phyloP scores from a whole-genome alignment of 2,329 filamentous ascomycete species.

The Fusarium anguioides region DNA sequence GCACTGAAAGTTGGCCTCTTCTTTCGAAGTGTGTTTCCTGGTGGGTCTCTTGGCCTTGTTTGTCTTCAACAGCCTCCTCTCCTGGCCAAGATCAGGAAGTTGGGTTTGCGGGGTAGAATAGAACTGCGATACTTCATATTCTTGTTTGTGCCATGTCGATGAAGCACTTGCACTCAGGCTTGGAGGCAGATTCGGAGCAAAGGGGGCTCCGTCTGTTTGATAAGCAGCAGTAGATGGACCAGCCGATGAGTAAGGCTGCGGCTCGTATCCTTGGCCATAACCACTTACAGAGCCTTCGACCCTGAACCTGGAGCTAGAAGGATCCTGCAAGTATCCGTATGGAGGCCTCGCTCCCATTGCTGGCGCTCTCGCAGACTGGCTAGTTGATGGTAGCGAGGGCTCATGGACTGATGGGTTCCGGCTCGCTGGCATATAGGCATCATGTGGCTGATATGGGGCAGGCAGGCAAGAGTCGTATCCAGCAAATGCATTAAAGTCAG shows the following conservation, averaged over 20 bases:
- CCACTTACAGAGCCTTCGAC: conserved; percentile 32
- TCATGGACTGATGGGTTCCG: conserved; percentile 42
- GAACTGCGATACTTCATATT: conserved; percentile 41
- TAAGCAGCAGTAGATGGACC: conserved; percentile 32
- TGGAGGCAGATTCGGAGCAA: conserved; percentile 32
- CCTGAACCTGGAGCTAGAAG: conserved; percentile 30
- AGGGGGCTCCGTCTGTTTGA: conserved; percentile 37
- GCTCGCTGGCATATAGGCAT: conserved; percentile 57
- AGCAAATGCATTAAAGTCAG: conserved; percentile 64
- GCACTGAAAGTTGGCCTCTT: conserved; percentile 79
- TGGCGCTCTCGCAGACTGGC: conserved; percentile 31
- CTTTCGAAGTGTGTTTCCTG: conserved; percentile 70
- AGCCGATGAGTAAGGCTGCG: conserved; percentile 37
- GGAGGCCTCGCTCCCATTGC: conserved; percentile 30
- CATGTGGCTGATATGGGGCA: conserved; percentile 56
- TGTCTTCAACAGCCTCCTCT: conserved; percentile 38
- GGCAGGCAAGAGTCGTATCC: conserved; percentile 57
- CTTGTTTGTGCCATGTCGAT: conserved; percentile 41
- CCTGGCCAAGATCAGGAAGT: conserved; percentile 36
- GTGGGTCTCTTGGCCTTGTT: conserved; percentile 51
- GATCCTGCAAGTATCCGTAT: conserved; percentile 44
- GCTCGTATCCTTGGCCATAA: conserved; percentile 39
- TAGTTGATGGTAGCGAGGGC: conserved; percentile 28
- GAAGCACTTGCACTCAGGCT: conserved; percentile 26
- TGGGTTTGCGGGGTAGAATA: conserved; percentile 37